Conservation (phyloP, 2,329 filamentous ascomycete species). For the Neofusicoccum parvum region DNA sequence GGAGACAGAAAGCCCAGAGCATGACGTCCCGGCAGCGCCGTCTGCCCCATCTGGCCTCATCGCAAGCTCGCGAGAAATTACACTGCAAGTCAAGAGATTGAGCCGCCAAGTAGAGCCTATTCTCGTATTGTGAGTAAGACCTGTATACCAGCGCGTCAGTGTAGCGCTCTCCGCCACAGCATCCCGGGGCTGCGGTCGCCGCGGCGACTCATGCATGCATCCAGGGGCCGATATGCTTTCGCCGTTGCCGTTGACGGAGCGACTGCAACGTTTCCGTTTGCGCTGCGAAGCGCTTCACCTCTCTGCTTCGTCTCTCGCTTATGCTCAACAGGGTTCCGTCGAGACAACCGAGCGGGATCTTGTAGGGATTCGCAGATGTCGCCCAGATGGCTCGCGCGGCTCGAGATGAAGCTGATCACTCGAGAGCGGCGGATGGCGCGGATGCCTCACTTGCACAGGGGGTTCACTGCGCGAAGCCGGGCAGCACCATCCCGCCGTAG, state of each 20-base stretch:
- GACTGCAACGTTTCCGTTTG: neutral
- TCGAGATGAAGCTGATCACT: too few relatives aligned
- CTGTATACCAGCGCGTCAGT: neutral
- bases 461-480: neutral
- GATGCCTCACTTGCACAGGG: too few relatives aligned
- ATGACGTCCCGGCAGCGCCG: neutral
- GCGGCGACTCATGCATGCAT: neutral
- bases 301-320: neutral
- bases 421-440: too few relatives aligned
- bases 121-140: neutral
- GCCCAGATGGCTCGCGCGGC: too few relatives aligned
- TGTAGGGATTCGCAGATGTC: too few relatives aligned
- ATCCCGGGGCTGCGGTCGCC: neutral
- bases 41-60: neutral
- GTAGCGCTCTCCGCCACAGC: neutral
- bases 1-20: neutral
- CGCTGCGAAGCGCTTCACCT: neutral
- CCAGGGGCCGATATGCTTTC: neutral
- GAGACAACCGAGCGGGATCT: too few relatives aligned
- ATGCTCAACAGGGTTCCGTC: too few relatives aligned
- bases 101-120: neutral
- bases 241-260: neutral
- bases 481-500: neutral
- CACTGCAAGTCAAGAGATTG: neutral
- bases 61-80: neutral